Percentiles rank a stretch among this genome's conserved stretches.
phyloP scores from a whole-genome alignment of 1,284 basidiomycete genomes.

The Tetrapyrgos nigripes region DNA sequence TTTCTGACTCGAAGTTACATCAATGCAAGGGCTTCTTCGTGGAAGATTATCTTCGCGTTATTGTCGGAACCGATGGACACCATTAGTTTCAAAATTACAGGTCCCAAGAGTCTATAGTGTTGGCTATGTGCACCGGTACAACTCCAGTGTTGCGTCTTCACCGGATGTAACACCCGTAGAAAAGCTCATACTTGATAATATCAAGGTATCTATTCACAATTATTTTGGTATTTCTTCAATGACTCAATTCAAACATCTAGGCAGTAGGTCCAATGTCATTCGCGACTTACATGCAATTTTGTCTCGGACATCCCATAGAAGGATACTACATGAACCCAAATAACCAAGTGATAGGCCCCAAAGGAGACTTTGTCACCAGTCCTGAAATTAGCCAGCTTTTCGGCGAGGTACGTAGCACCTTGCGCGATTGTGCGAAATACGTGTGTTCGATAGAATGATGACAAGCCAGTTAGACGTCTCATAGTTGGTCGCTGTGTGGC shows the following conservation, averaged over 20 bases:
- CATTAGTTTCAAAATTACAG: neutral
- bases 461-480: constrained; percentile 41
- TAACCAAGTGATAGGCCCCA: constrained; percentile 82
- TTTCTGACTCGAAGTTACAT: too few species aligned
- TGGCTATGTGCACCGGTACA: neutral
- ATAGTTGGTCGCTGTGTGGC: constrained; percentile 88
- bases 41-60: neutral
- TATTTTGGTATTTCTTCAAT: neutral
- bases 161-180: constrained; percentile 7
- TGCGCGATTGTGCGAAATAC: neutral
- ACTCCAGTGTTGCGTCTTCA: neutral
- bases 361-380: constrained; percentile 96
- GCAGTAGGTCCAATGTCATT: constrained; percentile 88
- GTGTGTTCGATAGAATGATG: constrained; percentile 28
- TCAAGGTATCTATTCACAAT: constrained; percentile 7
- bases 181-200: constrained; percentile 13
- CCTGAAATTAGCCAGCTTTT: constrained; percentile 98
- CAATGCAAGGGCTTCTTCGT: neutral
- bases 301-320: constrained; percentile 84
- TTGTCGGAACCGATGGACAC: neutral
- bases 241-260: constrained; percentile 43
- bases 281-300: constrained; percentile 89
- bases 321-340: constrained; percentile 88
- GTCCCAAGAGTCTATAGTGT: neutral
- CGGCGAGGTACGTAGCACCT: constrained; percentile 87